These are phyloP conservation scores for Firmiana major DNA, from an alignment of 345 rosid genomes.

Conservation along the genomic window DNA sequence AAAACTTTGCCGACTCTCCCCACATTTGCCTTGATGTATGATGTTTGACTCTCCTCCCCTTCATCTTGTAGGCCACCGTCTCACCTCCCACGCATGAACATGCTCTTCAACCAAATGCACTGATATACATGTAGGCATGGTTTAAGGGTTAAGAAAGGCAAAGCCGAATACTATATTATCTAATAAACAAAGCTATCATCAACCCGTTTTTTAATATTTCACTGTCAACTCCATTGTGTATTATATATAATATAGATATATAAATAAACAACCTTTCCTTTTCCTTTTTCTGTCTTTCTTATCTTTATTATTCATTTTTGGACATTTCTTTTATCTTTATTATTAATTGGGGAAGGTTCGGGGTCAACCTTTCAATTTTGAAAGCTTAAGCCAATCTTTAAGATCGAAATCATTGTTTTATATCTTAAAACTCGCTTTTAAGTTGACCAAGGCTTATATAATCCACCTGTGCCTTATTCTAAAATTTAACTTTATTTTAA, in stretches of 20 bases:
- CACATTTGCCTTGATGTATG: not conserved
- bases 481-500: not conserved
- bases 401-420: not conserved
- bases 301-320: too few species aligned
- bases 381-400: not conserved
- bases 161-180: slow-evolving; percentile 8
- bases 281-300: not conserved
- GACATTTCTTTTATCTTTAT: not conserved
- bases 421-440: not conserved
- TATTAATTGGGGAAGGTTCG: not conserved
- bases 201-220: not conserved
- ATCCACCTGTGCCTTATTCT: not conserved
- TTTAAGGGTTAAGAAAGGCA: slow-evolving; percentile 31
- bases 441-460: not conserved
- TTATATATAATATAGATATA: not conserved
- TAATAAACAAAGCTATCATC: slow-evolving; percentile 9
- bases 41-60: not conserved
- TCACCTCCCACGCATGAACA: slow-evolving; percentile 5
- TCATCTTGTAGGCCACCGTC: too few species aligned
- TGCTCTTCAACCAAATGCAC: not conserved
- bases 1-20: slow-evolving; percentile 34
- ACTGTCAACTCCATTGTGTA: slow-evolving; percentile 9
- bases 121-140: slow-evolving; percentile 19
- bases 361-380: not conserved
- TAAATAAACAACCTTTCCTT: not conserved